These are phyloP conservation scores for Kandelia obovata DNA, from an alignment of 345 rosid species.

Conservation along the genomic window DNA sequence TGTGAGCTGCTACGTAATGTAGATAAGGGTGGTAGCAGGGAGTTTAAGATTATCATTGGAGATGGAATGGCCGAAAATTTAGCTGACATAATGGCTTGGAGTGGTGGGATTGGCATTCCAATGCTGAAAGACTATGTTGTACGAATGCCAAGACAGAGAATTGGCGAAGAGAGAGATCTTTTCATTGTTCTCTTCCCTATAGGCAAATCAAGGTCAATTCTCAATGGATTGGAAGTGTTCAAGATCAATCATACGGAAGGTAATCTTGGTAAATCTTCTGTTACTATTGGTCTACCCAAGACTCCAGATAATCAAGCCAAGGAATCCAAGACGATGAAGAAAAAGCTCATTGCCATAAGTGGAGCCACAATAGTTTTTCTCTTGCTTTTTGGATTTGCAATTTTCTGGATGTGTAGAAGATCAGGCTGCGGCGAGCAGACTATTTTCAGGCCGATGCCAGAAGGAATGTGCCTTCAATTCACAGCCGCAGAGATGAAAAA, in stretches of 20 bases:
- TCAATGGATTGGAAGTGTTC: neutral
- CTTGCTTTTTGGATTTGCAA: neutral
- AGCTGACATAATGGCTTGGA: neutral
- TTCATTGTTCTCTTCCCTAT: neutral
- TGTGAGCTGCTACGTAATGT: neutral
- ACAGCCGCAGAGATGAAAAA: neutral
- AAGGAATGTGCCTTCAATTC: neutral
- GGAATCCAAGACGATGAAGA: neutral
- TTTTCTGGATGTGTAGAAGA: constrained; percentile 1
- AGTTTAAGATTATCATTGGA: neutral
- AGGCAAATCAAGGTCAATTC: neutral
- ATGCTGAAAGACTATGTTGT: neutral
- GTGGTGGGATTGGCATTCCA: neutral
- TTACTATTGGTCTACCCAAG: neutral
- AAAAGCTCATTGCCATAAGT: neutral
- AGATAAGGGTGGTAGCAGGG: neutral
- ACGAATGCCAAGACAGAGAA: neutral
- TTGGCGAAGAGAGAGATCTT: neutral
- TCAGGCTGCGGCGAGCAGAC: neutral
- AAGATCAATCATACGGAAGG: neutral
- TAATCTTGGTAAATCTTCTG: neutral
- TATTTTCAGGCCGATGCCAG: neutral
- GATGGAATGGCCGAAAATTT: neutral
- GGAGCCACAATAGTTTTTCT: neutral
- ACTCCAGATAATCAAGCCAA: neutral